phyloP scores from a whole-genome alignment of 495 filamentous ascomycete genomes.

The Podospora pseudocomata region DNA sequence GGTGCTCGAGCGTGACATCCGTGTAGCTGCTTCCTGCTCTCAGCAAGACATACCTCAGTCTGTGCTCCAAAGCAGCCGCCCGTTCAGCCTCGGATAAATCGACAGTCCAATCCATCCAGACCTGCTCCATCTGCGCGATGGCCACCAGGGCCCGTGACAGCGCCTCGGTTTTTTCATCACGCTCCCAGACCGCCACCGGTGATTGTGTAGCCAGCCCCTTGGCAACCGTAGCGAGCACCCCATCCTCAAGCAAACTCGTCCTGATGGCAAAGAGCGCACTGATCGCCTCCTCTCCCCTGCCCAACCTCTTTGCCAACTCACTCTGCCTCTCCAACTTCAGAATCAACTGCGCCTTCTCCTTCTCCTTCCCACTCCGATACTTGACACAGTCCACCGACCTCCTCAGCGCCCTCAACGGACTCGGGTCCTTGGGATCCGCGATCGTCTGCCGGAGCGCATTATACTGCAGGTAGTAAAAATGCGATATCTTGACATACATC shows the following conservation, averaged over 20 bases:
- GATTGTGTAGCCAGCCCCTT: constrained; percentile 33
- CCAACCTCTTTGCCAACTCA: constrained; percentile 39
- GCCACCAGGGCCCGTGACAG: constrained; percentile 46
- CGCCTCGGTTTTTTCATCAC: constrained; percentile 35
- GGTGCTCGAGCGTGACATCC: constrained; percentile 34
- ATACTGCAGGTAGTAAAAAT: constrained; percentile 69
- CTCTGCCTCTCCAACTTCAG: constrained; percentile 51
- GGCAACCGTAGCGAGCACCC: constrained; percentile 41
- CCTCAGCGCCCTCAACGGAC: constrained; percentile 46
- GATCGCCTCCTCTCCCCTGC: constrained; percentile 43
- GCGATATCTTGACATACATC: constrained; percentile 64
- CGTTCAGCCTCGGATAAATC: constrained; percentile 42
- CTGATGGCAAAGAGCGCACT: constrained; percentile 41
- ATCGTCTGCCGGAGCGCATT: constrained; percentile 36
- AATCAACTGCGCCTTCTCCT: constrained; percentile 42
- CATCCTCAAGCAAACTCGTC: constrained; percentile 44
- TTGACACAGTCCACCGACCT: constrained; percentile 50
- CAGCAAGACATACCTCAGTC: constrained; percentile 40
- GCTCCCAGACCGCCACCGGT: constrained; percentile 35
- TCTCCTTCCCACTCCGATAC: constrained; percentile 37
- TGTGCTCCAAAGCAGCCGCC: constrained; percentile 49
- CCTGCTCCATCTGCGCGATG: constrained; percentile 46
- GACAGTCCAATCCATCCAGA: constrained; percentile 44
- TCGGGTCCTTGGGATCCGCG: constrained; percentile 36
- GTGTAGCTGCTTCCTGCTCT: constrained; percentile 25